Base-by-base conservation (phyloP, 139 green algal species). In the Chloropicon primus region DNA sequence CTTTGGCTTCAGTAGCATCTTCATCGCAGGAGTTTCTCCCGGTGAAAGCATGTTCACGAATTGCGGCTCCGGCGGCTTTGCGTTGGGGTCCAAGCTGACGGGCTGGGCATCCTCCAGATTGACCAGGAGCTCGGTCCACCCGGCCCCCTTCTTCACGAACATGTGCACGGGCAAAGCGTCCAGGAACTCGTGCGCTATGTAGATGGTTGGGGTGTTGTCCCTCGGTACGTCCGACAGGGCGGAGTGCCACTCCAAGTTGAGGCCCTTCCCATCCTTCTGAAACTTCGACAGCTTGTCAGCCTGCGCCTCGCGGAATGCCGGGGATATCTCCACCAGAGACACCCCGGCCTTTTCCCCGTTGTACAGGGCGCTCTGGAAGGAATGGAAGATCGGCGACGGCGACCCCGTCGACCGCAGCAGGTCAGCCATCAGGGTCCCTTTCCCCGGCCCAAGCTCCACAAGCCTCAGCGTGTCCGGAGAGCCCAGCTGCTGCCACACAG, bases 81-180 rank as follows among this genome's bases (percentile, higher is more conserved):
- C 41, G 10, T 62, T 17, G 17, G 41, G 41, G 41, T 62, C 41
- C 41, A 62, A 17, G 41, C 41, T 62, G 41, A 62, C 41, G 10
- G 41, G 10, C 41, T 62, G 5, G 10, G 10, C 17, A 17, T 62
- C 41, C 10, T 53, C 22, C 74, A 78, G 10, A 72, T 78, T 22
- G 5, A 78, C 25, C 25, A 62, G 26, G 26, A 79, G 22, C 23
- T 26, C 26, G 22, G 25, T 25, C 75, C 72, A 75, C 5, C 5
- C 72, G 26, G 25, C 25, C 5, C 25, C 17, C 25, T 27, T 75
- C 72, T 75, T 75, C 5, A 75, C 25, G 17, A 99, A 98, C 72
- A 97, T 92, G 82, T 98, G 95, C 29, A 97, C 92, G 0, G 95
- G 95, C 54, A 98, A 86, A 0, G 95, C 95, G 72, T 99, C 95